Conservation (phyloP, 2,329 filamentous ascomycete species). For the Trichoderma cornu-damae region DNA sequence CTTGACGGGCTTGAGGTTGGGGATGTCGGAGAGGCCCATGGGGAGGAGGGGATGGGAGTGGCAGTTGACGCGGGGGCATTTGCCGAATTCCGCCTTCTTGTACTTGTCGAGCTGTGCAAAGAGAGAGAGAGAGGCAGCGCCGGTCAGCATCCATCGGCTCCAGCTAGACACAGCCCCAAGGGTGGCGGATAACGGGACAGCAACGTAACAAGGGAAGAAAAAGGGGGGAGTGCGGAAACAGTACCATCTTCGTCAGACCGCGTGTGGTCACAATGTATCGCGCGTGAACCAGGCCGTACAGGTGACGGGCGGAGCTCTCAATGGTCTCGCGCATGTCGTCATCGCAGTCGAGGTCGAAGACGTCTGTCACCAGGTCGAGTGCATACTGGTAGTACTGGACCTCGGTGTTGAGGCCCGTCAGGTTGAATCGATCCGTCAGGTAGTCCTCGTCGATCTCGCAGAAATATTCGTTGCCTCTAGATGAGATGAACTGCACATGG, state of each 20-base stretch:
- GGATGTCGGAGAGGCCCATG: conserved; percentile 86
- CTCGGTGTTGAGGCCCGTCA: conserved; percentile 94
- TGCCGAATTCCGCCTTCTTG: conserved; percentile 96
- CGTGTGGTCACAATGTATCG: conserved; percentile 95
- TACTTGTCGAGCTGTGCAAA: conserved; percentile 97
- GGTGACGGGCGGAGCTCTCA: conserved; percentile 90
- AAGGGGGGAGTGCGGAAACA: neutral
- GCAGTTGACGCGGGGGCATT: conserved; percentile 95
- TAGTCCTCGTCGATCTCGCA: conserved; percentile 99
- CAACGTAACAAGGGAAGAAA: neutral
- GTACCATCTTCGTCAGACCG: conserved; percentile 92
- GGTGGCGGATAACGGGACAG: neutral
- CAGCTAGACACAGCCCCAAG: no score
- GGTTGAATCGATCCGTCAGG: conserved; percentile 94
- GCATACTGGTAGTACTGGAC: conserved; percentile 99
- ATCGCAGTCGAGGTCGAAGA: conserved; percentile 97
- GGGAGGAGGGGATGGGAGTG: conserved; percentile 88
- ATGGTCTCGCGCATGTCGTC: conserved; percentile 98
- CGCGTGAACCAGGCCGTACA: conserved; percentile 94
- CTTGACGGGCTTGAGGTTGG: conserved; percentile 86
- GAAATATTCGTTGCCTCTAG: conserved; percentile 96
- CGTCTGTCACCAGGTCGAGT: conserved; percentile 92
- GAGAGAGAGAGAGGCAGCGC: neutral
- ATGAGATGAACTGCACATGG: conserved; percentile 79
- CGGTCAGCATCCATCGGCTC: neutral